Evolutionary conservation across 2,329 filamentous ascomycete species (phyloP).

Genomic region (Rutstroemia sp.): DNA sequence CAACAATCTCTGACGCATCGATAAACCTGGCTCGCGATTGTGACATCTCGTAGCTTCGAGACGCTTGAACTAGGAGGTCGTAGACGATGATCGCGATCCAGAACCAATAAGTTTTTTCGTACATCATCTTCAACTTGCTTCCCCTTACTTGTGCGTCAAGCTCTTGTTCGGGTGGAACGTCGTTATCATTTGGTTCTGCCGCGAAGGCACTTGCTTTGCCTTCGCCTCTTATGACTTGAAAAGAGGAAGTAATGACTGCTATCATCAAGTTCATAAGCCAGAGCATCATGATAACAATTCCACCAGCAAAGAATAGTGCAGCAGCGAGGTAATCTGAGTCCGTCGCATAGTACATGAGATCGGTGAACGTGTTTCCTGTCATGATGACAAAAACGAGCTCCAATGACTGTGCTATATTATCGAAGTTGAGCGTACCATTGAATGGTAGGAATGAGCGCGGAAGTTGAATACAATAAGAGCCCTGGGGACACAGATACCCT

Average conservation of each 20-base stretch:
- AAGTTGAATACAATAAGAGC: constrained; percentile 76
- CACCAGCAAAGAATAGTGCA: constrained; percentile 66
- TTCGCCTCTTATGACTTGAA: constrained; percentile 96
- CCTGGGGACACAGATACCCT: constrained; percentile 79
- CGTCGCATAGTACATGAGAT: constrained; percentile 88
- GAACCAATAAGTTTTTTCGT: constrained; percentile 64
- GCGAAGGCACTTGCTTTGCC: constrained; percentile 92
- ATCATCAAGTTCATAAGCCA: constrained; percentile 95
- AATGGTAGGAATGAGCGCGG: constrained; percentile 54
- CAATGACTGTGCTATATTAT: constrained; percentile 86
- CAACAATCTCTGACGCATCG: constrained; percentile 60
- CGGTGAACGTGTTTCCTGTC: constrained; percentile 94
- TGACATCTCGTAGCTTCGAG: constrained; percentile 71
- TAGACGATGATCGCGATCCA: constrained; percentile 79
- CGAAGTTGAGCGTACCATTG: constrained; percentile 84
- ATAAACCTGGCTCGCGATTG: constrained; percentile 56
- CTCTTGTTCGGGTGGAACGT: constrained; percentile 23
- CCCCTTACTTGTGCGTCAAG: constrained; percentile 33
- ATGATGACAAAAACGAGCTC: constrained; percentile 97
- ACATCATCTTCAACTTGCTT: constrained; percentile 58
- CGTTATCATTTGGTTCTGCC: constrained; percentile 57
- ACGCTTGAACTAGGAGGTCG: constrained; percentile 70
- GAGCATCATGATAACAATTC: constrained; percentile 85
- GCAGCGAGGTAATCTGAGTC: constrained; percentile 85
- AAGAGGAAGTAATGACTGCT: constrained; percentile 96